Percentiles rank a stretch among this genome's conserved stretches.
Evolutionary conservation across 768 basidiomycete genomes (phyloP).

Genomic region (Rhodotorula paludigena): DNA sequence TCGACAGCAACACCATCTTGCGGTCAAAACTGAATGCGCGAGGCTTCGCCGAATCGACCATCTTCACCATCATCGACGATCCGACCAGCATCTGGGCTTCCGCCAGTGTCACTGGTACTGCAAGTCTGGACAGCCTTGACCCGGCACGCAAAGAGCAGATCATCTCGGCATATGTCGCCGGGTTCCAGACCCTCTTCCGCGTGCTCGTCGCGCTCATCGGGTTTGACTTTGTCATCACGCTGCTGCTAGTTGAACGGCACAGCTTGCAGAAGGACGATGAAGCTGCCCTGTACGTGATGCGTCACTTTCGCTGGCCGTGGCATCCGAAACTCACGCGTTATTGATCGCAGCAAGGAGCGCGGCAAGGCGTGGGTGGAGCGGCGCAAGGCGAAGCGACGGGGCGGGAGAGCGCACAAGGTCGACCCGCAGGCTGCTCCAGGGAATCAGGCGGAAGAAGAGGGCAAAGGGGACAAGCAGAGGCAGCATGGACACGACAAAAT

Average conservation of each 20-base stretch:
- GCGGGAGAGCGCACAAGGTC: no score
- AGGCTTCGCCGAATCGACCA: constrained; percentile 4
- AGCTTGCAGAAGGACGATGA: no score
- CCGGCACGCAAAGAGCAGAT: constrained; percentile 49
- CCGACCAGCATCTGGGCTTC: constrained; percentile 50
- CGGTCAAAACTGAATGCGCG: constrained; percentile 12
- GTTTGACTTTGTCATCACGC: constrained; percentile 53
- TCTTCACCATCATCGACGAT: constrained; percentile 49
- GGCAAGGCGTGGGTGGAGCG: constrained; percentile 26
- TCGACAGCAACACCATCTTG: constrained; percentile 51
- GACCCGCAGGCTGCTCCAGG: no score
- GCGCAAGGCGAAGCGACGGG: constrained; percentile 21
- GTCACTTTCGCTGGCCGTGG: no score
- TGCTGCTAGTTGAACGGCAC: constrained; percentile 11
- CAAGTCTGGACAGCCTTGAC: constrained; percentile 48
- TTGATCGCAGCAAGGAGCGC: constrained; percentile 18
- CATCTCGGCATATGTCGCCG: constrained; percentile 56
- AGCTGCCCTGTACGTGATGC: no score
- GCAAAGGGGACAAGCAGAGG: no score
- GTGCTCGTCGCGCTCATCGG: constrained; percentile 59
- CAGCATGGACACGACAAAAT: no score
- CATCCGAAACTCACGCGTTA: no score
- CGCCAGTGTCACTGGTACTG: no score
- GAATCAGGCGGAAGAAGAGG: no score
- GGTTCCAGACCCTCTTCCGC: constrained; percentile 60